Evolutionary conservation across 345 rosid genomes (phyloP).

Genomic region (Aurinia saxatilis): DNA sequence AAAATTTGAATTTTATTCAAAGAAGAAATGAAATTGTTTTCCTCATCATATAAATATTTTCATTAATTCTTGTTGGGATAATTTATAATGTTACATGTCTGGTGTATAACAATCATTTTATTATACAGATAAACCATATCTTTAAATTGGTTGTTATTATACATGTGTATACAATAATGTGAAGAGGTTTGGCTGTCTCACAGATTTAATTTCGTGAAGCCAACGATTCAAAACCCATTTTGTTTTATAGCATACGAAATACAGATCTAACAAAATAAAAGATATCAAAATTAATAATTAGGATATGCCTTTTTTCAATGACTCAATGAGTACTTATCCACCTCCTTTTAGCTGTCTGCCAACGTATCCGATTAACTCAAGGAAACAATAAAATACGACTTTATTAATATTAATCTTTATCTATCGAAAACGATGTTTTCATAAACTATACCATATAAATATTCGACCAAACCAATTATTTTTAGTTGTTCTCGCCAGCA

Average conservation of each 20-base stretch:
- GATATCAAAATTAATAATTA: neutral
- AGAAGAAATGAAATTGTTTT: no score
- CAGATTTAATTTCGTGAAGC: slow-evolving; percentile 4
- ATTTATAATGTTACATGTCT: slow-evolving; percentile 4
- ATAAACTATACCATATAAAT: neutral
- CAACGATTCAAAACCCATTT: neutral
- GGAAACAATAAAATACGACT: neutral
- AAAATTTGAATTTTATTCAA: no score
- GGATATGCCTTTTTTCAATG: neutral
- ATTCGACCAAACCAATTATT: neutral
- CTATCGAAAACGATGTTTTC: slow-evolving; percentile 20
- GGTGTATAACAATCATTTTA: neutral
- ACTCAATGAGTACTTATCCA: slow-evolving; percentile 26
- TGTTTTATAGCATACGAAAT: neutral
- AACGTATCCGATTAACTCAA: slow-evolving; percentile 26
- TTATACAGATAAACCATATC: neutral
- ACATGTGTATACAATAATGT: neutral
- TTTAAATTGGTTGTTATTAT: neutral
- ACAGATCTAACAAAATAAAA: neutral
- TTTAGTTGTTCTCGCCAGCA: neutral
- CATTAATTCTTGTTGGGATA: neutral
- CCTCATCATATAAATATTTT: no score
- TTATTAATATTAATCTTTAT: neutral
- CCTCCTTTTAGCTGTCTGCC: slow-evolving; percentile 33
- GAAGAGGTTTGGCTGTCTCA: slow-evolving; percentile 7